Evolutionary conservation across 1,139 yeast species (phyloP), one percentile per base, ranked within the genome.

Genomic region (Starmera stellimalicola): DNA sequence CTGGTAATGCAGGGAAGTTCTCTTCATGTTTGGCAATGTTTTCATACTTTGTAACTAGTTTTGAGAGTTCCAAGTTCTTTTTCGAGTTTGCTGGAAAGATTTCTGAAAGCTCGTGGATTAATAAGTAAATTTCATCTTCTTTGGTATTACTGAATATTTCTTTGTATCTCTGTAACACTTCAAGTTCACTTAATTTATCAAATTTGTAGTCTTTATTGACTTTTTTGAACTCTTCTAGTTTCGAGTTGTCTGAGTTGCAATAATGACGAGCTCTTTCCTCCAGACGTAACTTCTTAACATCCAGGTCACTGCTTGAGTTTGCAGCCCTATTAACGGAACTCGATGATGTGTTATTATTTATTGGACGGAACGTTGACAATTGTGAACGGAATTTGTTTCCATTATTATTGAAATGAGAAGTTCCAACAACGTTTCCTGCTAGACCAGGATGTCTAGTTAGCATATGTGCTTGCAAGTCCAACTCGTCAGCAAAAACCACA

Each of bases 391-490:
- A 80, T 24, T 70, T 65, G n/a, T 64, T 51, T 18, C 57, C 45
- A 18, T 37, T 37, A 50, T 42, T 11, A 47, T 43, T 25, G 9
- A 58, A 62, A 11, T 59, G 52, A 10, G 66, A 54, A 3, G 67
- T 57, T 2, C 73, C 73, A 34, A 68, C 55, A 0, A 68, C 61
- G 17, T 65, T 68, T n/a, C 73, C 68, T 34, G 55, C 45, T 44
- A 64, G 45, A 4, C 73, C 72, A 5, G 88, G 80, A 56, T 91
- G 98, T 43, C 81, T 91, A 43, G 76, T 74, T 33, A 85, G 61
- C 78, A 85, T 79, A 55, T 91, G 98, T 2, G 94, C 93, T 33
- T 84, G 79, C 34, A 91, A 63, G 48, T 87, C 97, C 41, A 87
- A 61, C 38, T 84, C 94, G 43, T 87, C 91, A 20, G 79, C 70